A percentile compares a stretch with the other conserved stretches of the same genome.
Evolutionary conservation across 306 rosid genomes (phyloP).

Genomic region (Medicago truncatula): DNA sequence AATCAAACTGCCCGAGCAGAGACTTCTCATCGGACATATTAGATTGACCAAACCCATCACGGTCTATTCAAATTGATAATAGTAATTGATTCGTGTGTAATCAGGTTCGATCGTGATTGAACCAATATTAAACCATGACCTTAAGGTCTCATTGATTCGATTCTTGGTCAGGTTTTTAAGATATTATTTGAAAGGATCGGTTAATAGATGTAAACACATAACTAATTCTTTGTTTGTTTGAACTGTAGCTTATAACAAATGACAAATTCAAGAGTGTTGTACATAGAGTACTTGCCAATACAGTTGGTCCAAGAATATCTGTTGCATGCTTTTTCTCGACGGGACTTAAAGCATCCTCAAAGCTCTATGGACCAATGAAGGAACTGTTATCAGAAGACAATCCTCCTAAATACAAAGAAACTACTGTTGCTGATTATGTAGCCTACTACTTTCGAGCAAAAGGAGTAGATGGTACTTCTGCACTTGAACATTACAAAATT

Average conservation of each 20-base stretch:
- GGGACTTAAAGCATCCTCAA: neutral
- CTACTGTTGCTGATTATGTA: constrained; percentile 39
- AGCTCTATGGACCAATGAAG: constrained; percentile 55
- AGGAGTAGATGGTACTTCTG: constrained; percentile 49
- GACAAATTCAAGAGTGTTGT: constrained; percentile 48
- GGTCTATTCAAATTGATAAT: too few species aligned
- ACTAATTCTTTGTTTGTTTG: constrained; percentile 14
- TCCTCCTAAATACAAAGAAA: constrained; percentile 56
- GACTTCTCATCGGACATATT: too few species aligned
- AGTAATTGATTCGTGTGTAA: too few species aligned
- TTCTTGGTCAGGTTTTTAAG: too few species aligned
- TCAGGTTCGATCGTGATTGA: neutral
- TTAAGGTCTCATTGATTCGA: neutral
- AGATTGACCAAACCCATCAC: too few species aligned
- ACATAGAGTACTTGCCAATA: constrained; percentile 41
- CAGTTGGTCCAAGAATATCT: constrained; percentile 46
- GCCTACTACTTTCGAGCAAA: neutral
- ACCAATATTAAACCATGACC: neutral
- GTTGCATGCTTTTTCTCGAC: constrained; percentile 42
- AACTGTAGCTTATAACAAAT: constrained; percentile 42
- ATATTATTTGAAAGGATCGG: too few species aligned
- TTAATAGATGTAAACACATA: neutral
- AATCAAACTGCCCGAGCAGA: too few species aligned
- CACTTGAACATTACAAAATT: constrained; percentile 46
- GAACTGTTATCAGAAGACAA: constrained; percentile 56